phyloP scores from a whole-genome alignment of 1,139 yeast species.

The Saccharomyces hybrid region DNA sequence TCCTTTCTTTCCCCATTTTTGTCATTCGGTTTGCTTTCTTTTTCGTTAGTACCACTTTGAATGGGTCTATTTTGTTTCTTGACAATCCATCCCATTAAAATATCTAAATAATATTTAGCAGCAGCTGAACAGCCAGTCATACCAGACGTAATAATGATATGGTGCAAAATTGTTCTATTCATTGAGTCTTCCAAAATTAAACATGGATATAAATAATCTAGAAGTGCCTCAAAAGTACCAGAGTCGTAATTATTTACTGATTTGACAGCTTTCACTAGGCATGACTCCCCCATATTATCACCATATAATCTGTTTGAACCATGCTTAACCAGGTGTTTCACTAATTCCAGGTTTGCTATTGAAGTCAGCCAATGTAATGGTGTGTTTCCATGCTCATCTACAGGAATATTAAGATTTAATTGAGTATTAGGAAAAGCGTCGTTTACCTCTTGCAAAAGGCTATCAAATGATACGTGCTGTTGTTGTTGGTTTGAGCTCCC shows the following conservation, averaged over 20 bases:
- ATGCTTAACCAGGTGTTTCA: constrained; percentile 60
- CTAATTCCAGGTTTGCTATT: constrained; percentile 67
- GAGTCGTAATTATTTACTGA: constrained; percentile 82
- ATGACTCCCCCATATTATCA: constrained; percentile 82
- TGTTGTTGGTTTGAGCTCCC: not conserved
- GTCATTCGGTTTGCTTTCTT: not conserved
- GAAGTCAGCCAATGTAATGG: constrained; percentile 97
- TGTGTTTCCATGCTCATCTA: constrained; percentile 89
- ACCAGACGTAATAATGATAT: constrained; percentile 74
- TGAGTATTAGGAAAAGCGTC: constrained; percentile 27
- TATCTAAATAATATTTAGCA: constrained; percentile 66
- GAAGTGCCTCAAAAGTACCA: constrained; percentile 60
- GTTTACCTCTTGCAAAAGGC: constrained; percentile 20
- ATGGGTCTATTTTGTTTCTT: constrained; percentile 28
- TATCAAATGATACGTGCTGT: constrained; percentile 12
- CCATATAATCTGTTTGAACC: constrained; percentile 62
- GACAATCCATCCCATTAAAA: constrained; percentile 75
- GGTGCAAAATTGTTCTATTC: constrained; percentile 86
- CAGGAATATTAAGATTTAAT: constrained; percentile 67
- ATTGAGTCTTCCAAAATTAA: constrained; percentile 64
- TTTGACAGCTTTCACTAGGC: constrained; percentile 78
- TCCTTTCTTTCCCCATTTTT: constrained; percentile 32
- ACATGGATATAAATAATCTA: constrained; percentile 72
- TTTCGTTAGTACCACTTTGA: constrained; percentile 3
- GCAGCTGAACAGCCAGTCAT: constrained; percentile 63